Evolutionary conservation across 2,329 filamentous ascomycete genomes (phyloP).

Genomic region (Colletotrichum navitas): DNA sequence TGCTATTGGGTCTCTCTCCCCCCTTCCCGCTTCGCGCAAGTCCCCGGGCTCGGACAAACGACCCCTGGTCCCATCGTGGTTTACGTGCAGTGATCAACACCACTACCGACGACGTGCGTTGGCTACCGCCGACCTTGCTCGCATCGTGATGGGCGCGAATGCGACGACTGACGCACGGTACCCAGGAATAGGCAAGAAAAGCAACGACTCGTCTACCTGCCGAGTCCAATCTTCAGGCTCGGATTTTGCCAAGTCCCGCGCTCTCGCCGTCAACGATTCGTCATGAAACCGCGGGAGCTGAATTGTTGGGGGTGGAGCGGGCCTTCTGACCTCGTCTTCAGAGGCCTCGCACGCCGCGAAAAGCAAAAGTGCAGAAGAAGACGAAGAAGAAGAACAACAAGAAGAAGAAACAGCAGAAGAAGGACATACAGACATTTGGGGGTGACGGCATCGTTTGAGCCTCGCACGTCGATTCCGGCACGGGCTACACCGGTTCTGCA

Average conservation of each 20-base stretch:
- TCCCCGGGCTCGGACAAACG: neutral
- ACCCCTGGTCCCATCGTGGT: too few species aligned
- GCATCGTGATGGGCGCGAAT: neutral
- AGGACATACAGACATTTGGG: neutral
- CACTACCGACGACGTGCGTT: constrained; percentile 12
- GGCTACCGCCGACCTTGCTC: neutral
- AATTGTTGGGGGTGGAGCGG: neutral
- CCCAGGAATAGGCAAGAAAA: neutral
- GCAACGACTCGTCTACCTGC: neutral
- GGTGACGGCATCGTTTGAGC: constrained; percentile 23
- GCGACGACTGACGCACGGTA: neutral
- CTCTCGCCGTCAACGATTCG: constrained; percentile 19
- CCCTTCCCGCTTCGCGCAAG: constrained; percentile 1
- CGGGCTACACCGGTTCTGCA: constrained; percentile 17
- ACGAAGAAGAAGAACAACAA: neutral
- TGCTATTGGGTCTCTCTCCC: constrained; percentile 17
- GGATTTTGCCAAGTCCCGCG: neutral
- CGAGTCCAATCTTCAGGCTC: neutral
- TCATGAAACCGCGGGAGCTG: constrained; percentile 17
- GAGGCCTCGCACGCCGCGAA: neutral
- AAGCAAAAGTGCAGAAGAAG: constrained; percentile 20
- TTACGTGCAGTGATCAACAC: neutral
- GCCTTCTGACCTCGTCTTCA: neutral
- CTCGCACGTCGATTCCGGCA: constrained; percentile 7
- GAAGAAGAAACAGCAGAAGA: constrained; percentile 2